These are phyloP conservation scores for Rosellinia necatrix DNA, from an alignment of 2,329 filamentous ascomycete species.

Conservation along the genomic window DNA sequence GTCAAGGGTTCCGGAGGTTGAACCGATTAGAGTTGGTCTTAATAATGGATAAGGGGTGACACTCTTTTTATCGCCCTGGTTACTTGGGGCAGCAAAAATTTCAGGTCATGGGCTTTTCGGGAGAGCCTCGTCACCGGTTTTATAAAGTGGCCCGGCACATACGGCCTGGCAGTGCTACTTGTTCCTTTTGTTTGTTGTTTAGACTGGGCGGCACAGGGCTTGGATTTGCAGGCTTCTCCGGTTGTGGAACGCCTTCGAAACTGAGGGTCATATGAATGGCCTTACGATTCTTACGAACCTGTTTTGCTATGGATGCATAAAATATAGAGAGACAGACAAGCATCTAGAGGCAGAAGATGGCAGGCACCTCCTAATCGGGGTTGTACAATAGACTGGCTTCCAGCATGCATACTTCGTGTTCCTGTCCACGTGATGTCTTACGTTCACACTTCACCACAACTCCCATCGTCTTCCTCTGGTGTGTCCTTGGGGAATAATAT, in stretches of 20 bases:
- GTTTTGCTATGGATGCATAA: constrained; percentile 37
- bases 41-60: constrained; percentile 32
- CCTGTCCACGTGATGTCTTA: neutral
- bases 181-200: constrained; percentile 37
- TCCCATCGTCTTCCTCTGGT: neutral
- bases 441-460: neutral
- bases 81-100: neutral
- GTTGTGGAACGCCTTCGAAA: constrained; percentile 30
- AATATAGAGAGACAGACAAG: constrained; percentile 34
- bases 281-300: constrained; percentile 29
- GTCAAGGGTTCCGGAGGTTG: neutral
- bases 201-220: constrained; percentile 38
- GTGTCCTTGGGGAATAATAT: neutral
- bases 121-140: constrained; percentile 26
- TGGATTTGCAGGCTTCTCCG: constrained; percentile 37
- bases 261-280: constrained; percentile 22
- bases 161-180: constrained; percentile 32
- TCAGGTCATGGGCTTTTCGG: neutral
- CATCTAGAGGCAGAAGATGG: constrained; percentile 38
- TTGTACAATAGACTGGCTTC: constrained; percentile 43
- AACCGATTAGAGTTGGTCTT: constrained; percentile 22
- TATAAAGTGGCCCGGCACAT: constrained; percentile 32
- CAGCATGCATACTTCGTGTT: constrained; percentile 2
- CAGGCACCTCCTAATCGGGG: constrained; percentile 34
- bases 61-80: constrained; percentile 18